Conservation (phyloP, 176 grass and related monocot species). For the Bromus sterilis region DNA sequence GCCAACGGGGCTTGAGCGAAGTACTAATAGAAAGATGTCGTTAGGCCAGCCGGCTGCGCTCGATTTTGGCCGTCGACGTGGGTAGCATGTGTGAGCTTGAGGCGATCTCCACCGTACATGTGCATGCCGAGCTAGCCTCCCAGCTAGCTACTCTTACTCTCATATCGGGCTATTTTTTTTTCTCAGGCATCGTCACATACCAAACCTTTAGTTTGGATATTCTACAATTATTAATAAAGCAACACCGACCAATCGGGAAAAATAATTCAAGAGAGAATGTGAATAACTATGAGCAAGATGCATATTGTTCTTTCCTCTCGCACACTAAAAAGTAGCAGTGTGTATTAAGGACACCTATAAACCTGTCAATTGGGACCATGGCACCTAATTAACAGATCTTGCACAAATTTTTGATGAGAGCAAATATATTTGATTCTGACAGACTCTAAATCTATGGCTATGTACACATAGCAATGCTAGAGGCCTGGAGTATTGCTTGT, state of each 20-base stretch:
- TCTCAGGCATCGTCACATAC: not conserved
- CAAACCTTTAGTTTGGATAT: not conserved
- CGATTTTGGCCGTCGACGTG: not conserved
- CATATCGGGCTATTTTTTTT: slow-evolving; percentile 1
- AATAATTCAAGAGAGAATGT: not conserved
- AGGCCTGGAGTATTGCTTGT: not conserved
- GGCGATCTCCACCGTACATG: not conserved
- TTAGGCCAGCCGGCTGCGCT: not conserved
- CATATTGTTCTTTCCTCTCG: not conserved
- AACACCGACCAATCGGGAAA: not conserved
- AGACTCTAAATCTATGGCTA: too few species aligned
- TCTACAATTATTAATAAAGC: not conserved
- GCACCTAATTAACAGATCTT: not conserved
- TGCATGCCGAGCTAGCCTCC: not conserved
- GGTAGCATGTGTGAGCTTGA: not conserved
- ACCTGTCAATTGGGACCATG: not conserved
- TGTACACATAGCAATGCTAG: too few species aligned
- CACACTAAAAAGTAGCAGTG: not conserved
- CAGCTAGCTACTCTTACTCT: not conserved
- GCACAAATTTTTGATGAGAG: not conserved
- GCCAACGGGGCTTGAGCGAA: not conserved
- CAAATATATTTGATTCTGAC: not conserved
- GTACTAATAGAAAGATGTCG: not conserved
- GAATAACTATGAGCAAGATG: not conserved
- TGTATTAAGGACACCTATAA: too few species aligned